Evolutionary conservation across 1,284 basidiomycete species (phyloP).

Genomic region (Cryptococcus sp.): DNA sequence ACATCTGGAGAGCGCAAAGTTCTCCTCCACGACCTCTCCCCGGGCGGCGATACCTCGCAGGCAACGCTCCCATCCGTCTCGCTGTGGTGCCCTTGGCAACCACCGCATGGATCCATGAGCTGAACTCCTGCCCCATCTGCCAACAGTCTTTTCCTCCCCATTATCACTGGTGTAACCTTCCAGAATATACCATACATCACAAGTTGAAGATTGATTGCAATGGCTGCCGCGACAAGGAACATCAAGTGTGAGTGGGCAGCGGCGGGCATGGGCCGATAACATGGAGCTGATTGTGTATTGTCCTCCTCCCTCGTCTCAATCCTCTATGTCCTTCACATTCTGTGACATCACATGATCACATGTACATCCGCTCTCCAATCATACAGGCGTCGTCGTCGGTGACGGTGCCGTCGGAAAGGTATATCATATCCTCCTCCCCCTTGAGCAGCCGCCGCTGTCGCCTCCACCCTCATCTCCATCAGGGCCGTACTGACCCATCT

Average conservation of each 20-base stretch:
- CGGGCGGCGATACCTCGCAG: too few species aligned
- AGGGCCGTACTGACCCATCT: too few species aligned
- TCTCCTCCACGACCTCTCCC: too few species aligned
- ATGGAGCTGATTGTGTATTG: neutral
- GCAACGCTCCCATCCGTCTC: too few species aligned
- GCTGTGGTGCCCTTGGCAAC: too few species aligned
- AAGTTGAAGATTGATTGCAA: too few species aligned
- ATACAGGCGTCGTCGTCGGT: slow-evolving; percentile 79
- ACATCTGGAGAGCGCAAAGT: too few species aligned
- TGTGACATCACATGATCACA: neutral
- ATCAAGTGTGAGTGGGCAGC: slow-evolving; percentile 30
- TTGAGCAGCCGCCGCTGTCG: neutral
- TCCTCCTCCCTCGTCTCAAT: too few species aligned
- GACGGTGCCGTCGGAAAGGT: slow-evolving; percentile 99
- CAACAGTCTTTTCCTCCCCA: neutral
- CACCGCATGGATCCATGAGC: too few species aligned
- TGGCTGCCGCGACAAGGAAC: slow-evolving; percentile 23
- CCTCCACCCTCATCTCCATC: neutral
- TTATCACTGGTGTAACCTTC: slow-evolving; percentile 6
- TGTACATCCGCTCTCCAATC: neutral
- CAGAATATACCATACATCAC: too few species aligned
- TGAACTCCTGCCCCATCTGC: too few species aligned
- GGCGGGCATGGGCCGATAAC: neutral
- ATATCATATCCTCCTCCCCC: slow-evolving; percentile 36
- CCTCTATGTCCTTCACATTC: too few species aligned